Conservation (phyloP, 768 basidiomycete genomes). For the Tylopilus rubrobrunneus region DNA sequence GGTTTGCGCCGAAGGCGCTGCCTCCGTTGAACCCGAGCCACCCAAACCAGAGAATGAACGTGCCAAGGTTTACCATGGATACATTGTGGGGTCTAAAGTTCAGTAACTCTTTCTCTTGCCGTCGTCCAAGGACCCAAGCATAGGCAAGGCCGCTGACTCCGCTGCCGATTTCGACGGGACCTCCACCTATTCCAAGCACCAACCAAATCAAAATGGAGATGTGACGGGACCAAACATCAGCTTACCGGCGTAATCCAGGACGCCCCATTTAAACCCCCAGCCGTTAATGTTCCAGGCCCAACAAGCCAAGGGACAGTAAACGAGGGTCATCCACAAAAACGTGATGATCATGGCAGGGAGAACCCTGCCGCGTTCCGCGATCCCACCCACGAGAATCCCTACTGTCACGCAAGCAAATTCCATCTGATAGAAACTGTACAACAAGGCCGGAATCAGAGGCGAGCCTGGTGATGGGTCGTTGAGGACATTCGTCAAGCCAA, state of each 20-base stretch:
- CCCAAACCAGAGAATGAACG: constrained; percentile 84
- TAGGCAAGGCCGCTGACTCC: constrained; percentile 84
- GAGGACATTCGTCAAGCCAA: constrained; percentile 71
- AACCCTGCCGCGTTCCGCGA: constrained; percentile 84
- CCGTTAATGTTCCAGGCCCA: constrained; percentile 83
- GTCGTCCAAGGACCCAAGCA: constrained; percentile 81
- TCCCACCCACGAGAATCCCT: constrained; percentile 70
- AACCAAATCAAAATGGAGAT: not conserved
- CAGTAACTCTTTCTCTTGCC: constrained; percentile 64
- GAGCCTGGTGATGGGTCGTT: constrained; percentile 74
- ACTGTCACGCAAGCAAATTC: constrained; percentile 83
- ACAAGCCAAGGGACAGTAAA: constrained; percentile 83
- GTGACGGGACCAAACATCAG: constrained; percentile 1
- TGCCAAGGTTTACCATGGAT: constrained; percentile 77
- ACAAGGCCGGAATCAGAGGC: constrained; percentile 72
- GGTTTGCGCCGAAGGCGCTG: constrained; percentile 82
- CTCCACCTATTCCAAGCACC: constrained; percentile 51
- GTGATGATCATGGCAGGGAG: constrained; percentile 77
- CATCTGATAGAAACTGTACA: constrained; percentile 87
- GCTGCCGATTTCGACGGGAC: constrained; percentile 84
- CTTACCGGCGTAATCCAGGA: constrained; percentile 82
- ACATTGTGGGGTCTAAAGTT: constrained; percentile 91
- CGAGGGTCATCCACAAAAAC: constrained; percentile 82
- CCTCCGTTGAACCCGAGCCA: constrained; percentile 92
- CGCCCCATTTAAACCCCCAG: constrained; percentile 84